Conservation (phyloP, 2,329 filamentous ascomycete genomes). For the Nothopassalora personata region DNA sequence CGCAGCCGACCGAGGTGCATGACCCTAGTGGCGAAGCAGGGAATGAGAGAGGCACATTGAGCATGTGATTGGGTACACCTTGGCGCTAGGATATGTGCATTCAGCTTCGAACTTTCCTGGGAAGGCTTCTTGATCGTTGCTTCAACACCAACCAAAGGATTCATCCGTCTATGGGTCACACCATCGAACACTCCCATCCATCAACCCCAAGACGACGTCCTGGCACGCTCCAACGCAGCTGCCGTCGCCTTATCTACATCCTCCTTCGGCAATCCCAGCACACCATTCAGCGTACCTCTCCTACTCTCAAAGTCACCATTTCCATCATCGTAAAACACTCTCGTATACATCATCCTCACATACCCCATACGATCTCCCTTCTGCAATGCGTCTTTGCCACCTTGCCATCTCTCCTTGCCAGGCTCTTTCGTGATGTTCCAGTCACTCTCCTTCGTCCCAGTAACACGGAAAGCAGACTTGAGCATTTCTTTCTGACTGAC, state of each 20-base stretch:
- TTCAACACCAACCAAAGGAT: not conserved
- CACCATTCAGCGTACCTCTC: slow-evolving; percentile 44
- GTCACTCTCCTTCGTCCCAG: slow-evolving; percentile 52
- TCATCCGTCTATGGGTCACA: no score
- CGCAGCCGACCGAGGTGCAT: slow-evolving; percentile 8
- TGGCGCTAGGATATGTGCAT: not conserved
- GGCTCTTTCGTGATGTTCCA: slow-evolving; percentile 54
- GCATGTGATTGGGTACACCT: slow-evolving; percentile 1
- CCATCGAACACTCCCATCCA: not conserved
- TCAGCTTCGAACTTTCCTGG: not conserved
- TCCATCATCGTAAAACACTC: slow-evolving; percentile 44
- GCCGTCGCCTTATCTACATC: slow-evolving; percentile 52
- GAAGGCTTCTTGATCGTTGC: not conserved
- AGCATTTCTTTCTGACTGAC: slow-evolving; percentile 62
- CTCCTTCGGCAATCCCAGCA: slow-evolving; percentile 55
- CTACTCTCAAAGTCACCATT: slow-evolving; percentile 36
- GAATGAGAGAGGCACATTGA: not conserved
- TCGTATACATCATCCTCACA: slow-evolving; percentile 40
- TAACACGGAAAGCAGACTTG: slow-evolving; percentile 54
- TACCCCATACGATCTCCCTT: slow-evolving; percentile 33
- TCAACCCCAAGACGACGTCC: not conserved
- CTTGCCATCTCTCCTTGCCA: slow-evolving; percentile 44
- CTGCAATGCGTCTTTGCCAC: slow-evolving; percentile 44
- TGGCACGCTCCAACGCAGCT: slow-evolving; percentile 13
- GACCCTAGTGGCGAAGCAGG: slow-evolving; percentile 1